These are phyloP conservation scores for Claviceps quebecensis DNA, from an alignment of 2,329 filamentous ascomycete species.

Conservation along the genomic window DNA sequence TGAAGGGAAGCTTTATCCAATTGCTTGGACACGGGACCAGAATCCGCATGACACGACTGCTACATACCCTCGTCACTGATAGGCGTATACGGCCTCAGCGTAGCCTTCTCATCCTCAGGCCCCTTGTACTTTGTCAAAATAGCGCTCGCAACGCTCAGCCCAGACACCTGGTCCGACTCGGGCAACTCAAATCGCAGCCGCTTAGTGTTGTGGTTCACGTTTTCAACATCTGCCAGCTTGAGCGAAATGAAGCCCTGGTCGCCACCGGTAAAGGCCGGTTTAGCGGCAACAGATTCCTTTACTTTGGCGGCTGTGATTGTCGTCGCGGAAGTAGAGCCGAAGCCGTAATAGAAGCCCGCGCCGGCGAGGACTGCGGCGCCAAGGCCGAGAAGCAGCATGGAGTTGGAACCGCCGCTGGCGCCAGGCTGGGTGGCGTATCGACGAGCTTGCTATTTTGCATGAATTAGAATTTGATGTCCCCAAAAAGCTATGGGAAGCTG, in stretches of 20 bases:
- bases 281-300: conserved; percentile 25
- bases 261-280: conserved; percentile 57
- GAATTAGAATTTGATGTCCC: too few species aligned
- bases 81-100: conserved; percentile 86
- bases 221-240: conserved; percentile 63
- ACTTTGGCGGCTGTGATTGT: conserved; percentile 36
- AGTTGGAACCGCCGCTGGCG: conserved; percentile 41
- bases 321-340: conserved; percentile 36
- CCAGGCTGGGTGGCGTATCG: conserved; percentile 54
- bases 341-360: conserved; percentile 42
- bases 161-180: conserved; percentile 71
- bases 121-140: conserved; percentile 86
- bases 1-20: too few species aligned
- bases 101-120: conserved; percentile 68
- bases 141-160: conserved; percentile 70
- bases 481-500: too few species aligned
- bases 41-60: too few species aligned
- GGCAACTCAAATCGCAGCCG: conserved; percentile 77
- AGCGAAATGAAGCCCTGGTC: conserved; percentile 82
- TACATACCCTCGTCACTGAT: conserved; percentile 65
- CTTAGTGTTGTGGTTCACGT: conserved; percentile 91
- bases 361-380: conserved; percentile 41
- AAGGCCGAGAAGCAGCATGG: conserved; percentile 45
- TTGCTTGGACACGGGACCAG: background rate
- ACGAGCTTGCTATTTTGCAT: conserved; percentile 28